Conservation (phyloP, 225 moss, liverwort and hornwort species). For the Asterella californica region DNA sequence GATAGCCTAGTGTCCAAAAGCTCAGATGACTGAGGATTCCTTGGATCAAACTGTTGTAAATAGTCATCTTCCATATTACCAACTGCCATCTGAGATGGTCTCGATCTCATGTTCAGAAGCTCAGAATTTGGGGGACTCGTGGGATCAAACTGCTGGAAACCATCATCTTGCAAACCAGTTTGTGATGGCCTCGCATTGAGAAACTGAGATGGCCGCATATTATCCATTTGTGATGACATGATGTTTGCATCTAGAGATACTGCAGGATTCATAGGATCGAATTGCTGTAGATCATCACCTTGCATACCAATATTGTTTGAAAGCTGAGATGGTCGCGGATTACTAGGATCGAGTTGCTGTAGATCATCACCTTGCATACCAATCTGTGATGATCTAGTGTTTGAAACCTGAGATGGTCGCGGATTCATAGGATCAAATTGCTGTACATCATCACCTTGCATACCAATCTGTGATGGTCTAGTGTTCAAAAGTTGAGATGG, state of each 20-base stretch:
- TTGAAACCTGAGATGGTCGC: not conserved
- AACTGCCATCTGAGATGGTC: not conserved
- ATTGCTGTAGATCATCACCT: not conserved
- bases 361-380: not conserved
- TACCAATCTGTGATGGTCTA: not conserved
- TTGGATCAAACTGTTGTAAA: not conserved
- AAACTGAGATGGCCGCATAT: not conserved
- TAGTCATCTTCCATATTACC: not conserved
- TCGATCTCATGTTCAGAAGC: too few species aligned
- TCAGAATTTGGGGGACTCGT: not conserved
- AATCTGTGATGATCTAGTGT: not conserved
- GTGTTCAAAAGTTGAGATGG: not conserved
- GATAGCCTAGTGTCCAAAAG: not conserved
- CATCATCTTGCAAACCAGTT: not conserved
- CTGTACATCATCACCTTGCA: not conserved
- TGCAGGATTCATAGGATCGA: not conserved
- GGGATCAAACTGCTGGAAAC: not conserved
- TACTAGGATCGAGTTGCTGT: not conserved
- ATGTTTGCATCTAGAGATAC: not conserved
- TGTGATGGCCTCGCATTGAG: not conserved
- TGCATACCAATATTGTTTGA: not conserved
- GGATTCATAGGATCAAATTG: not conserved
- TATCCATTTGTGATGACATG: not conserved
- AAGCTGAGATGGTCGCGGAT: not conserved
- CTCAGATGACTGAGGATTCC: not conserved